Evolutionary conservation across 768 basidiomycete genomes (phyloP).

Genomic region (Heimioporus sp.): DNA sequence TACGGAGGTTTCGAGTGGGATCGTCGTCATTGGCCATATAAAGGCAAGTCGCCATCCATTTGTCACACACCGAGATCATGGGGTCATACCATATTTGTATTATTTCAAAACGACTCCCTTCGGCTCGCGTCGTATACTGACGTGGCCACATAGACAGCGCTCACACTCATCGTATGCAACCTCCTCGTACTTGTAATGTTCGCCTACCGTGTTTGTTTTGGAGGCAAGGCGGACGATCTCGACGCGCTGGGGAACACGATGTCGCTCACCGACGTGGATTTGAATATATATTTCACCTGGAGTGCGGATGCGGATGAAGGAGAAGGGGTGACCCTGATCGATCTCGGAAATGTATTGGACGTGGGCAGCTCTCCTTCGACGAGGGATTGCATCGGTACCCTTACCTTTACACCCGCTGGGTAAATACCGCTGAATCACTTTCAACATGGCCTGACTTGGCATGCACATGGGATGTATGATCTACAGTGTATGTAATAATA

Average conservation of each 20-base stretch:
- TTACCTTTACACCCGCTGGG: no score
- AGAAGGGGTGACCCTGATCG: not conserved
- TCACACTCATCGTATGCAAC: slow-evolving; percentile 25
- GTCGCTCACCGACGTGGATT: slow-evolving; percentile 16
- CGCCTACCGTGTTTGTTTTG: slow-evolving; percentile 12
- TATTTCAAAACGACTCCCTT: no score
- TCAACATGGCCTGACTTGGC: no score
- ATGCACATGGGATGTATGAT: no score
- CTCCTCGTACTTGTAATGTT: slow-evolving; percentile 25
- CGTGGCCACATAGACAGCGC: slow-evolving; percentile 12
- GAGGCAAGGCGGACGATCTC: slow-evolving; percentile 1
- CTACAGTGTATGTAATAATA: no score
- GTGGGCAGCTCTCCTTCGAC: not conserved
- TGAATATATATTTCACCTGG: slow-evolving; percentile 2
- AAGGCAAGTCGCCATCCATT: slow-evolving; percentile 14
- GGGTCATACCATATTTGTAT: not conserved
- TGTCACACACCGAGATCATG: no score
- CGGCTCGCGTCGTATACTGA: not conserved
- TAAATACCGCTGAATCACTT: no score
- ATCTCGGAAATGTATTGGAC: not conserved
- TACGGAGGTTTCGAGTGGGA: not conserved
- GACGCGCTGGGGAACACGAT: not conserved
- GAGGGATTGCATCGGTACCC: no score
- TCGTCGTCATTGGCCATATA: slow-evolving; percentile 19
- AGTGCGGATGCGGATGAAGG: not conserved